These are phyloP conservation scores for Pseudogymnoascus sp. DNA, from an alignment of 2,329 filamentous ascomycete species.

Conservation along the genomic window DNA sequence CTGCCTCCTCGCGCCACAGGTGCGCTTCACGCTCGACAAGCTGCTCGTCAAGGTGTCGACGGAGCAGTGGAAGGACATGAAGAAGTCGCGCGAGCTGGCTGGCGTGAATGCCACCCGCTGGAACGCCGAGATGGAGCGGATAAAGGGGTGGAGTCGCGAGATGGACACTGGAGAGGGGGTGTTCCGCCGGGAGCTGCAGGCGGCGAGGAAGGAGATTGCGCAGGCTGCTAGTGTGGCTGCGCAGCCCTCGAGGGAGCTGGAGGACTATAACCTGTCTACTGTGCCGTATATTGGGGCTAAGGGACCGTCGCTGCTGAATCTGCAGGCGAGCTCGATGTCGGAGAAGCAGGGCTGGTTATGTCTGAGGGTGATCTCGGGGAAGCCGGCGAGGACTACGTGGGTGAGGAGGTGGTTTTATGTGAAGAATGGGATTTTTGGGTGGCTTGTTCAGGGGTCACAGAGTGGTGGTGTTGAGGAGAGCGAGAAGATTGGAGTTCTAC, in stretches of 20 bases:
- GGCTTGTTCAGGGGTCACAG: constrained; percentile 73
- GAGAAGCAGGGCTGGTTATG: constrained; percentile 97
- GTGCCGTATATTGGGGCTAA: constrained; percentile 74
- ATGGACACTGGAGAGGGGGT: constrained; percentile 83
- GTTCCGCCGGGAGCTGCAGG: constrained; percentile 73
- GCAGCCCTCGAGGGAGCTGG: constrained; percentile 82
- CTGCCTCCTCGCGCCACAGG: constrained; percentile 76
- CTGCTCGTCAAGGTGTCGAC: constrained; percentile 75
- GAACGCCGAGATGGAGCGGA: constrained; percentile 76
- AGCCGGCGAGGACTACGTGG: constrained; percentile 86
- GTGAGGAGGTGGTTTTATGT: constrained; percentile 91
- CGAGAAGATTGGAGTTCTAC: constrained; percentile 87
- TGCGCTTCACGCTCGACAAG: constrained; percentile 77
- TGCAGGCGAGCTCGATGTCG: constrained; percentile 40
- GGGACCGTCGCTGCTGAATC: constrained; percentile 47
- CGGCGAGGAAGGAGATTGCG: constrained; percentile 73
- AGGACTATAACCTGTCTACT: constrained; percentile 84
- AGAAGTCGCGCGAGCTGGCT: constrained; percentile 57
- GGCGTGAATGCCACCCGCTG: constrained; percentile 55
- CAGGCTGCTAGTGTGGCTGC: constrained; percentile 61
- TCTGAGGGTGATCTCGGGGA: constrained; percentile 70
- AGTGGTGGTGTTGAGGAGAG: constrained; percentile 84
- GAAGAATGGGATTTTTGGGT: constrained; percentile 92
- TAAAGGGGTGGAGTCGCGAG: constrained; percentile 86
- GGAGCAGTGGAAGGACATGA: constrained; percentile 85